These are phyloP conservation scores for Kalmusia sp. DNA, from an alignment of 2,329 filamentous ascomycete species.

Conservation along the genomic window DNA sequence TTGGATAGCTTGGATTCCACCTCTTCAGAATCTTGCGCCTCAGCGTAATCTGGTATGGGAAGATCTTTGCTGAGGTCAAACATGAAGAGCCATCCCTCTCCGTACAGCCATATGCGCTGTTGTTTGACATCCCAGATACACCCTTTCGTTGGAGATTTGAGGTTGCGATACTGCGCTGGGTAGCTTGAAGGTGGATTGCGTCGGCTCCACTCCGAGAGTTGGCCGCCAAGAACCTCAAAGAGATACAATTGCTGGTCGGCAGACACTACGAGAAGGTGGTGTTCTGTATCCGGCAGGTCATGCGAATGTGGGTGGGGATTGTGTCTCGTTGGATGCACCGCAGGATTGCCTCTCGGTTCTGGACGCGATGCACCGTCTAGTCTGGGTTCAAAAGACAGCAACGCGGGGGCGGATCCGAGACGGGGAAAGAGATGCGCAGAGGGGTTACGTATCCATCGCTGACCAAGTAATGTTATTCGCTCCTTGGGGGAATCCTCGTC, in stretches of 20 bases:
- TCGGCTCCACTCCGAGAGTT: slow-evolving; percentile 83
- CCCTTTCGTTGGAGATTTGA: slow-evolving; percentile 83
- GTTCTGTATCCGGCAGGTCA: slow-evolving; percentile 60
- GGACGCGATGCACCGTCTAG: slow-evolving; percentile 23
- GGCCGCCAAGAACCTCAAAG: slow-evolving; percentile 79
- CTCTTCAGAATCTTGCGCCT: slow-evolving; percentile 16
- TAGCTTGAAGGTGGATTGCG: slow-evolving; percentile 79
- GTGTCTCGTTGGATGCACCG: slow-evolving; percentile 57
- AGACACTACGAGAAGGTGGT: slow-evolving; percentile 67
- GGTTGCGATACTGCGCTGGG: slow-evolving; percentile 74
- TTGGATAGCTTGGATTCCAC: slow-evolving; percentile 24
- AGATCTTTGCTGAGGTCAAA: slow-evolving; percentile 81
- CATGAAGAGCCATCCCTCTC: slow-evolving; percentile 88
- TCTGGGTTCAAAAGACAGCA: slow-evolving; percentile 56
- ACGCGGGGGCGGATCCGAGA: slow-evolving; percentile 53
- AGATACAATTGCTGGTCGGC: slow-evolving; percentile 74
- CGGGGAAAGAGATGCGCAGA: slow-evolving; percentile 60
- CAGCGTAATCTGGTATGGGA: slow-evolving; percentile 25
- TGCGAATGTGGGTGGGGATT: slow-evolving; percentile 63
- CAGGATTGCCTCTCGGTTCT: slow-evolving; percentile 54
- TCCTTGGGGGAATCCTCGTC: slow-evolving; percentile 57
- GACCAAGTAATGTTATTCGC: slow-evolving; percentile 60
- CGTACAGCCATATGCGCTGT: slow-evolving; percentile 82
- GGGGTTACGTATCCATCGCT: slow-evolving; percentile 79
- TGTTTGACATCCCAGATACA: slow-evolving; percentile 77